Evolutionary conservation across 148 eudicot species (phyloP).

Genomic region (Rhododendron ovatum): DNA sequence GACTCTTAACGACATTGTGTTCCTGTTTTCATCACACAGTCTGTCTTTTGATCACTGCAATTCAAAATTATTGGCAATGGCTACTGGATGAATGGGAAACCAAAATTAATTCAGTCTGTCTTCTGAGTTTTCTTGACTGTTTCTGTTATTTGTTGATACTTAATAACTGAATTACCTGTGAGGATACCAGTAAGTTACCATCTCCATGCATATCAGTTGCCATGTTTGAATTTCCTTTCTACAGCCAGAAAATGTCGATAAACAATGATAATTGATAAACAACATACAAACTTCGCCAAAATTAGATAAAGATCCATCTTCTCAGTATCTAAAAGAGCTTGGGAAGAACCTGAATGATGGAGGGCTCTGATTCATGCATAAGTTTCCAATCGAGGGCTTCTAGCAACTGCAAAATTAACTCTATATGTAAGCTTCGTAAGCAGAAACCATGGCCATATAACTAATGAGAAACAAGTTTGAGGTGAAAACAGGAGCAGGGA

Average conservation of each 20-base stretch:
- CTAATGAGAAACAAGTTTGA: neutral
- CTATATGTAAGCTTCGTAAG: neutral
- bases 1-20: neutral
- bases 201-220: constrained; percentile 31
- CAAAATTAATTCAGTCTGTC: neutral
- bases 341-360: constrained; percentile 49
- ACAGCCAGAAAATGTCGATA: constrained; percentile 14
- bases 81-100: neutral
- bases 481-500: neutral
- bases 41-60: neutral
- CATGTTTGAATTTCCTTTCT: constrained; percentile 44
- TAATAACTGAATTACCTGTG: constrained; percentile 33
- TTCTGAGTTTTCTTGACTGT: neutral
- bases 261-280: constrained; percentile 1
- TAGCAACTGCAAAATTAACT: constrained; percentile 62
- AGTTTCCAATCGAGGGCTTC: constrained; percentile 99
- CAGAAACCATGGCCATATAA: constrained; percentile 2
- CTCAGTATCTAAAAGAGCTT: neutral
- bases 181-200: constrained; percentile 31
- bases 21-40: neutral
- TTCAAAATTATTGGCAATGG: neutral
- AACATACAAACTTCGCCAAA: neutral
- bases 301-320: neutral
- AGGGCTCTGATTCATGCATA: constrained; percentile 76
- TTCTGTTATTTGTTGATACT: neutral